Evolutionary conservation across 495 filamentous ascomycete species (phyloP).

Genomic region (Hypoxylon fragiforme): DNA sequence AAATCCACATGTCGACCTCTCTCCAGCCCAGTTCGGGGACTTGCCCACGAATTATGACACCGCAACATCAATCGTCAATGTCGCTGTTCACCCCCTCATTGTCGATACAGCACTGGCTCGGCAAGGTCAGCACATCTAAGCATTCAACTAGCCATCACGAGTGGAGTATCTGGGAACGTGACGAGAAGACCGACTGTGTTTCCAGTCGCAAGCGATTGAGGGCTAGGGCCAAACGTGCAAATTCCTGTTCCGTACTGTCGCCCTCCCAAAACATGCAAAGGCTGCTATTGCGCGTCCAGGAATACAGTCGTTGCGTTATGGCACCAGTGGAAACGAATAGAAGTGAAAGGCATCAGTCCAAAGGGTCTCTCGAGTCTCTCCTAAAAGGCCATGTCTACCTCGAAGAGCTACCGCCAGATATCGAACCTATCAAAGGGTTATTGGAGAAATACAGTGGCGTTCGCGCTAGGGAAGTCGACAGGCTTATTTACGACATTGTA

Average conservation of each 20-base stretch:
- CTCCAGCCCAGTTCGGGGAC: too few species aligned
- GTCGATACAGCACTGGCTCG: not conserved
- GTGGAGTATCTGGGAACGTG: not conserved
- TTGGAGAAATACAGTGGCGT: constrained; percentile 55
- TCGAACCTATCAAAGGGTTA: constrained; percentile 37
- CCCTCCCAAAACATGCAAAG: constrained; percentile 12
- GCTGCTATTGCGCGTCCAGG: constrained; percentile 12
- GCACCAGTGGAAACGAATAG: not conserved
- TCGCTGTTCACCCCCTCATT: not conserved
- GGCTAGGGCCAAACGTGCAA: not conserved
- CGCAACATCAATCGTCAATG: not conserved
- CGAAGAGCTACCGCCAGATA: constrained; percentile 36
- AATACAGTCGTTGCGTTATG: constrained; percentile 19
- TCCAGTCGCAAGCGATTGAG: not conserved
- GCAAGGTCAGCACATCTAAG: not conserved
- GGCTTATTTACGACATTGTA: constrained; percentile 54
- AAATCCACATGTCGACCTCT: too few species aligned
- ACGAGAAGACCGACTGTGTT: not conserved
- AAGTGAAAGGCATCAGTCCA: constrained; percentile 9
- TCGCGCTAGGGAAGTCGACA: constrained; percentile 45
- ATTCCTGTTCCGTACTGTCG: not conserved
- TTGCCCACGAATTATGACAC: too few species aligned
- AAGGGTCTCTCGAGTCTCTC: constrained; percentile 15
- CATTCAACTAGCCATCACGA: not conserved
- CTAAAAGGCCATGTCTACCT: constrained; percentile 24